Base-by-base conservation (phyloP, 75 land plant species). In the Selaginella moellendorffii region DNA sequence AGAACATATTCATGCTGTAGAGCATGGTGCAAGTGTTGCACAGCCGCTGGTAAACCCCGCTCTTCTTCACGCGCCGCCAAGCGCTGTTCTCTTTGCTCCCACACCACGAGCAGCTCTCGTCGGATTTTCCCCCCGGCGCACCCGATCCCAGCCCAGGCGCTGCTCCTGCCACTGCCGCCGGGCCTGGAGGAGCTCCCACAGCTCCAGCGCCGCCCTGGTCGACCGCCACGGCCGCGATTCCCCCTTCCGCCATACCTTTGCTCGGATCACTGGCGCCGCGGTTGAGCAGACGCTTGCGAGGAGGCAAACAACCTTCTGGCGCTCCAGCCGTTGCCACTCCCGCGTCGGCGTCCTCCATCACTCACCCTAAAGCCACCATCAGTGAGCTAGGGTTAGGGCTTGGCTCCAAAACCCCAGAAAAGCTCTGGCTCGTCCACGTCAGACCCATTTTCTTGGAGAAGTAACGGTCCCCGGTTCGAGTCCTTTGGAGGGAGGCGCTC, bases 21-120 rank as follows among this genome's bases (percentile, higher is more conserved):
- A 64, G 66, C 25, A 70, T 54, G 56, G 72, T 53, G 53, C 72
- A 70, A 28, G 72, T 28, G 21, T 62, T 30, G 66, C 72, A 70
- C 30, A 70, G 66, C 2, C 72, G 72, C 58, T 61, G 56, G 1
- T 31, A 52, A 24, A 64, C 68, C 0, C 72, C 68, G 28, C 60
- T 63, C n/a, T 54, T 63, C 66, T 70, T 70, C 0, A 70, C 28
- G 20, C 60, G 20, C 60, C 72, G 31, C 30, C 72, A 63, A 46
- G 63, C 12, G 12, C 30, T 56, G 24, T 19, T 53, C 29, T 70
- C 72, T 25, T 24, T 31, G 1, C 24, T 56, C 25, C 27, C 30
- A 54, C 72, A 70, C 36, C 72, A 46, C 56, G 51, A 27, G 58
- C 72, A 70, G 56, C 72, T 65, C 0, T 56, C 60, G 20, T 24